Evolutionary conservation across 805 yeast species (phyloP).

Genomic region (Phaffomyces antillensis): DNA sequence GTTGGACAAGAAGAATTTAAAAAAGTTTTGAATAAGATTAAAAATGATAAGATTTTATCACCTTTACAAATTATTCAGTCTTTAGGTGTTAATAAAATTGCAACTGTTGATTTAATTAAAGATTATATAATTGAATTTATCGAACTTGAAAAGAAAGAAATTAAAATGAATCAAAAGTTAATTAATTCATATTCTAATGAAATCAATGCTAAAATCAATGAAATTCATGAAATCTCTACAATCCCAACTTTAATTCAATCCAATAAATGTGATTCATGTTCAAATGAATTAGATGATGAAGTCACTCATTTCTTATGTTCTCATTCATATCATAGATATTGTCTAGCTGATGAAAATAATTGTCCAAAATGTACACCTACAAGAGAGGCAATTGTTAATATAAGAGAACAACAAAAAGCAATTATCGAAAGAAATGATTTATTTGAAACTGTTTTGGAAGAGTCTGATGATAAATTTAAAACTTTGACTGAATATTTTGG

Average conservation of each 20-base stretch:
- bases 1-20: slow-evolving; percentile 45
- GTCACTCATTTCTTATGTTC: slow-evolving; percentile 77
- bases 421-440: slow-evolving; percentile 56
- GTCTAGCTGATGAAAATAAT: slow-evolving; percentile 49
- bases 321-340: slow-evolving; percentile 81
- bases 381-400: slow-evolving; percentile 53
- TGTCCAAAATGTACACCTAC: slow-evolving; percentile 81
- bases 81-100: slow-evolving; percentile 51
- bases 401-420: slow-evolving; percentile 53
- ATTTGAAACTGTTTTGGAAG: slow-evolving; percentile 48
- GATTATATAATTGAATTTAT: slow-evolving; percentile 59
- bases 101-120: slow-evolving; percentile 67
- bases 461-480: slow-evolving; percentile 56
- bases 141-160: slow-evolving; percentile 52
- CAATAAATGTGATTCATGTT: slow-evolving; percentile 18
- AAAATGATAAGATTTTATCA: slow-evolving; percentile 47
- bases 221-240: slow-evolving; percentile 41
- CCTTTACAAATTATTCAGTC: slow-evolving; percentile 74
- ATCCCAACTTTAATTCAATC: slow-evolving; percentile 33
- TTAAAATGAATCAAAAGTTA: slow-evolving; percentile 59
- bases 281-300: slow-evolving; percentile 59
- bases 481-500: slow-evolving; percentile 79
- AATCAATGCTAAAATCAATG: slow-evolving; percentile 44
- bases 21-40: slow-evolving; percentile 46
- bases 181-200: slow-evolving; percentile 64